These are phyloP conservation scores for Penicillium capsulatum DNA, from an alignment of 2,329 filamentous ascomycete genomes.

Conservation along the genomic window DNA sequence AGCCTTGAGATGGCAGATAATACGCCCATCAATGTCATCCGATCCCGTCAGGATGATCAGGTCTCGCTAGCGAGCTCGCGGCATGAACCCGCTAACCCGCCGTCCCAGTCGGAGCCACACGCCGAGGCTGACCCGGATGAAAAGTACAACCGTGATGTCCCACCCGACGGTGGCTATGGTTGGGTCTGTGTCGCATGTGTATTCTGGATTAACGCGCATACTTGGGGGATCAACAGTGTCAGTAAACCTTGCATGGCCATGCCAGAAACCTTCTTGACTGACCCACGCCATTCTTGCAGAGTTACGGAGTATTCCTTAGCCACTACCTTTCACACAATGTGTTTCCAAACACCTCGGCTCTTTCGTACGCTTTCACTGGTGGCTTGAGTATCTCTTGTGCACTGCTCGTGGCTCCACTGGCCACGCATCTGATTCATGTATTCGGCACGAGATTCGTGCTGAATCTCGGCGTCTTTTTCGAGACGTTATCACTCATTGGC, in stretches of 20 bases:
- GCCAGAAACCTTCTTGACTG: neutral
- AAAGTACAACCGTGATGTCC: constrained; percentile 33
- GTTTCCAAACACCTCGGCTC: constrained; percentile 52
- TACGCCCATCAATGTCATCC: constrained; percentile 30
- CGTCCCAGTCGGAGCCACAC: constrained; percentile 3
- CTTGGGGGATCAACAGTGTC: constrained; percentile 69
- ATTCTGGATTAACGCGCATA: constrained; percentile 62
- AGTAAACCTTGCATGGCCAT: constrained; percentile 18
- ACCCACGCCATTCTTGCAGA: constrained; percentile 19
- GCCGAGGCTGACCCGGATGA: constrained; percentile 23
- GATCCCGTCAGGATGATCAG: constrained; percentile 16
- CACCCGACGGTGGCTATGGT: constrained; percentile 57
- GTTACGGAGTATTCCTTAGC: constrained; percentile 57
- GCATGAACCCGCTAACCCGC: constrained; percentile 10
- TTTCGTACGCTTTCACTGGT: constrained; percentile 59
- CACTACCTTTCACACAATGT: constrained; percentile 54
- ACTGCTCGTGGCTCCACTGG: constrained; percentile 54
- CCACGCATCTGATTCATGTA: constrained; percentile 51
- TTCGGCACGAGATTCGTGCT: constrained; percentile 54
- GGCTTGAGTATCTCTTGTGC: constrained; percentile 57
- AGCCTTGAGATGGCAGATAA: constrained; percentile 30
- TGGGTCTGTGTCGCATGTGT: constrained; percentile 57
- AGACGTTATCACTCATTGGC: constrained; percentile 53
- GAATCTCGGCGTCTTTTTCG: constrained; percentile 53
- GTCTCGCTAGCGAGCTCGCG: constrained; percentile 8